These are phyloP conservation scores for Coriaria nepalensis DNA, from an alignment of 306 rosid species.

Conservation along the genomic window DNA sequence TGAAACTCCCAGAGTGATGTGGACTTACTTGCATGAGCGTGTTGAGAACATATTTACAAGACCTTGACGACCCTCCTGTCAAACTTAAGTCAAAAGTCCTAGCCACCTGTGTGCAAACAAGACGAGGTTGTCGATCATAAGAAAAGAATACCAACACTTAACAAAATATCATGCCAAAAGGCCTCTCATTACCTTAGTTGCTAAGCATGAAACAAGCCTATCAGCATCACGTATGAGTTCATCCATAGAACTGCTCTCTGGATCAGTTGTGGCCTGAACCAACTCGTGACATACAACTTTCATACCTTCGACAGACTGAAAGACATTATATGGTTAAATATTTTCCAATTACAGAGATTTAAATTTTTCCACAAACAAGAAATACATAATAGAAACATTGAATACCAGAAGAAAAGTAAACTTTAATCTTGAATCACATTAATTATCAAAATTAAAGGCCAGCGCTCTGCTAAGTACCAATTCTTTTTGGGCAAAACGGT, in stretches of 20 bases:
- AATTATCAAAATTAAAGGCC: neutral
- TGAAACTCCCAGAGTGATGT: neutral
- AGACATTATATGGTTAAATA: neutral
- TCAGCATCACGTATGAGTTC: conserved; percentile 81
- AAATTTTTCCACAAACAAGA: neutral
- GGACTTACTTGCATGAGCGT: conserved; percentile 87
- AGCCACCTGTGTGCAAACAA: conserved; percentile 46
- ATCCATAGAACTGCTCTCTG: conserved; percentile 88
- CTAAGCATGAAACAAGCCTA: conserved; percentile 84
- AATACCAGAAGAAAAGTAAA: neutral
- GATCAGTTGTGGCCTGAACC: conserved; percentile 81
- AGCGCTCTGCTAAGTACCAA: neutral
- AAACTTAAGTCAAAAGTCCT: conserved; percentile 96
- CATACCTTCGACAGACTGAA: conserved; percentile 99
- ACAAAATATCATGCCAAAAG: conserved; percentile 1
- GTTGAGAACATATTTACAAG: conserved; percentile 98
- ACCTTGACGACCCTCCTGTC: conserved; percentile 87
- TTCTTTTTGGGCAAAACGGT: too few relatives aligned
- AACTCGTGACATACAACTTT: conserved; percentile 96
- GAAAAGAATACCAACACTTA: neutral
- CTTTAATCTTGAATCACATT: neutral
- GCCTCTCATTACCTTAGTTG: conserved; percentile 49
- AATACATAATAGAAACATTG: neutral
- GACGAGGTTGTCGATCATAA: neutral
- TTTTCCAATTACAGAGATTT: neutral